Evolutionary conservation across 805 yeast genomes (phyloP).

Genomic region (Citeromyces nyonsensis): DNA sequence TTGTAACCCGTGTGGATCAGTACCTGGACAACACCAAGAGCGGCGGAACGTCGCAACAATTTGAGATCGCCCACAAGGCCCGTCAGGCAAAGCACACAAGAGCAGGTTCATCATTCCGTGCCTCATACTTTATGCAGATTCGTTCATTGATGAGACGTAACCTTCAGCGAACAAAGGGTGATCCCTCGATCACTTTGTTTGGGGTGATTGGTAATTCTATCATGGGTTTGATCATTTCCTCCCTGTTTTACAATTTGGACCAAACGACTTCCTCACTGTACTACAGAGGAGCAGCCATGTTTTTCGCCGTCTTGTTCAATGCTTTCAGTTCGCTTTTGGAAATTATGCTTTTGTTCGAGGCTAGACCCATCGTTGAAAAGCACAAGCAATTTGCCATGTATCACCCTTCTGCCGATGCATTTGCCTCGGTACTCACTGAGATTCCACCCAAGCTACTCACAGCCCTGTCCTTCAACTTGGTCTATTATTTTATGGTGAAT

Average conservation of each 20-base stretch:
- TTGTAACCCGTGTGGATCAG: conserved; percentile 18
- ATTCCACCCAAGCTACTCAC: conserved; percentile 30
- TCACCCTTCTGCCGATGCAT: conserved; percentile 44
- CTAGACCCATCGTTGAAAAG: conserved; percentile 42
- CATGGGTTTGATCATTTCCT: conserved; percentile 40
- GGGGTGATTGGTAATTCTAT: conserved; percentile 25
- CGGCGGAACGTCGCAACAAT: conserved; percentile 3
- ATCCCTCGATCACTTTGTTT: conserved; percentile 28
- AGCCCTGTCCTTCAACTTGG: conserved; percentile 29
- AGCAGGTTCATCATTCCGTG: conserved; percentile 34
- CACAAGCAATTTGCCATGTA: conserved; percentile 41
- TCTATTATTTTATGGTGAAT: conserved; percentile 36
- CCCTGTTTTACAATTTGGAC: conserved; percentile 37
- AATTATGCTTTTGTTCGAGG: conserved; percentile 35
- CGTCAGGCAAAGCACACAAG: conserved; percentile 32
- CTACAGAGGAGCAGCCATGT: conserved; percentile 47
- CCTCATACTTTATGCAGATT: conserved; percentile 35
- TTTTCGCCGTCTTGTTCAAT: conserved; percentile 50
- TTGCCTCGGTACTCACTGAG: conserved; percentile 35
- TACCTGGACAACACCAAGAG: conserved; percentile 6
- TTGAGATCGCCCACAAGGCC: conserved; percentile 27
- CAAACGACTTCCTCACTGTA: conserved; percentile 29
- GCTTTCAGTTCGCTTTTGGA: conserved; percentile 48
- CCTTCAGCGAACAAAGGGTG: conserved; percentile 29
- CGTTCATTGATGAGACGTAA: conserved; percentile 28